These are phyloP conservation scores for Malus sylvestris DNA, from an alignment of 306 rosid genomes.

Conservation along the genomic window DNA sequence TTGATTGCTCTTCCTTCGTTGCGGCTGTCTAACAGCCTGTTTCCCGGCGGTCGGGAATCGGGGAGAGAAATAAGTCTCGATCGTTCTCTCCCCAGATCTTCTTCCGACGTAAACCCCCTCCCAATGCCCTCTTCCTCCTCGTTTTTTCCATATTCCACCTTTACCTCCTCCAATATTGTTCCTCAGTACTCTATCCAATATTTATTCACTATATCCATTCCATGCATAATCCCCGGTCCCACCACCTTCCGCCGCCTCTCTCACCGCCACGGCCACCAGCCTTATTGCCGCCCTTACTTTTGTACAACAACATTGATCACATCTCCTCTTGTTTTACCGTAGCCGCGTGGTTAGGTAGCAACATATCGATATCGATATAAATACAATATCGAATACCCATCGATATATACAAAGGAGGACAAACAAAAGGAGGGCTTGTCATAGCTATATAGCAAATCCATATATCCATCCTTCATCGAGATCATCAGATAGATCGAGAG, in stretches of 20 bases:
- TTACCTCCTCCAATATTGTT: not conserved
- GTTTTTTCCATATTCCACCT: not conserved
- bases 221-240: slow-evolving; percentile 39
- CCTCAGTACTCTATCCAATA: not conserved
- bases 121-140: slow-evolving; percentile 10
- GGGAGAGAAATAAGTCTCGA: slow-evolving; percentile 20
- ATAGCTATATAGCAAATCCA: not conserved
- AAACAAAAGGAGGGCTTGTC: not conserved
- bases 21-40: slow-evolving; percentile 15
- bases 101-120: slow-evolving; percentile 2
- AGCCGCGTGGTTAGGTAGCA: not conserved
- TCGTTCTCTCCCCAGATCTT: slow-evolving; percentile 13
- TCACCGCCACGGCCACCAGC: slow-evolving; percentile 31
- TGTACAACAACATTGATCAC: not conserved
- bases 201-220: slow-evolving; percentile 2
- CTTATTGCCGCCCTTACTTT: slow-evolving; percentile 12
- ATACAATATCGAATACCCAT: not conserved
- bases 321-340: not conserved
- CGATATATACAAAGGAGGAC: not conserved
- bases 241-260: slow-evolving; percentile 28
- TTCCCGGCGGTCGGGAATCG: slow-evolving; percentile 48
- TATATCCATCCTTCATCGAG: not conserved
- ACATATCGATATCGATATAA: not conserved
- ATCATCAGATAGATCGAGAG: not conserved
- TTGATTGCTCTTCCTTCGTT: not conserved